These are phyloP conservation scores for Bretschneidera sinensis DNA, from an alignment of 345 rosid genomes.

Conservation along the genomic window DNA sequence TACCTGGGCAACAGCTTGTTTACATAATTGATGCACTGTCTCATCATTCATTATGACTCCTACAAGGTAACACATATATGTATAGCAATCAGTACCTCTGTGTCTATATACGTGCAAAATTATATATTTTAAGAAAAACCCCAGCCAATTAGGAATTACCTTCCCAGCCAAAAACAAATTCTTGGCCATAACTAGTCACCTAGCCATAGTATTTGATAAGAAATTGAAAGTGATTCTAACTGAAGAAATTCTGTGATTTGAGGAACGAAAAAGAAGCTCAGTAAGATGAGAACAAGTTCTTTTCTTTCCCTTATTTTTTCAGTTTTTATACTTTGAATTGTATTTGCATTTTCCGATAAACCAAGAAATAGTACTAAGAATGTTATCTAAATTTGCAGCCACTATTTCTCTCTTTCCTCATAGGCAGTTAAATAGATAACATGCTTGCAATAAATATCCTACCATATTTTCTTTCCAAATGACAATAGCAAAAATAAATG, in stretches of 20 bases:
- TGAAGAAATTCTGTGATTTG: background rate
- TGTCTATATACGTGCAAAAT: background rate
- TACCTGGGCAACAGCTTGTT: constrained; percentile 94
- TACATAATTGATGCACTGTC: constrained; percentile 84
- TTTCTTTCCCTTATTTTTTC: too few species aligned
- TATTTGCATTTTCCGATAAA: too few species aligned
- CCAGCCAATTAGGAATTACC: too few species aligned
- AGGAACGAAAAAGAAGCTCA: too few species aligned
- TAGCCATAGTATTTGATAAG: background rate
- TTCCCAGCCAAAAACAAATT: background rate
- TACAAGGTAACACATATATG: constrained; percentile 23
- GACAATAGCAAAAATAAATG: background rate
- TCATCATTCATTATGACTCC: constrained; percentile 94
- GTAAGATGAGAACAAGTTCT: too few species aligned
- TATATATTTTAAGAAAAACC: background rate
- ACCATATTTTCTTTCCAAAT: background rate
- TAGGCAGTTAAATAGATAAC: too few species aligned
- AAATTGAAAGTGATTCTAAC: background rate
- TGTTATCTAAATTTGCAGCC: too few species aligned
- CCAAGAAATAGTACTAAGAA: too few species aligned
- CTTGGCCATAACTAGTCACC: too few species aligned
- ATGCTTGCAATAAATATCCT: too few species aligned
- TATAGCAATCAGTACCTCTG: constrained; percentile 9
- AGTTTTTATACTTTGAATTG: too few species aligned
- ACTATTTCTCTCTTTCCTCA: background rate